Evolutionary conservation across 148 eudicot genomes (phyloP).

Genomic region (Chenopodium quinoa): DNA sequence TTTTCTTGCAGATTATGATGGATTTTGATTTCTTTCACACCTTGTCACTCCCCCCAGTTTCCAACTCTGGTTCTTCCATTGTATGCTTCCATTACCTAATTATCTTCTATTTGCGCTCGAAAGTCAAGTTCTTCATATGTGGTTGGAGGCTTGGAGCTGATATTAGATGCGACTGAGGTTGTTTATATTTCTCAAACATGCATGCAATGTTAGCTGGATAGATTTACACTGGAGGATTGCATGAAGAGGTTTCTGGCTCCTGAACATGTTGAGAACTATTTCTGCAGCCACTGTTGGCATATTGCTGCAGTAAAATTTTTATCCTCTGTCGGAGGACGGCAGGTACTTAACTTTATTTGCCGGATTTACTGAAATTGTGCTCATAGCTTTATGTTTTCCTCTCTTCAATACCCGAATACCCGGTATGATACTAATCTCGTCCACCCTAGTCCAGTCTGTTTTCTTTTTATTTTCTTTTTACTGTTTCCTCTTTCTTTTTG

Average conservation of each 20-base stretch:
- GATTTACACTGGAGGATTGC: slow-evolving; percentile 67
- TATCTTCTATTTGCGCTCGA: slow-evolving; percentile 4
- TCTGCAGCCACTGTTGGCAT: slow-evolving; percentile 91
- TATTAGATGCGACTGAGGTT: slow-evolving; percentile 21
- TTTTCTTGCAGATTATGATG: slow-evolving; percentile 65
- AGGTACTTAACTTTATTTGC: slow-evolving; percentile 41
- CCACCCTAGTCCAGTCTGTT: background rate
- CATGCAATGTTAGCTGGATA: slow-evolving; percentile 47
- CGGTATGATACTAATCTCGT: background rate
- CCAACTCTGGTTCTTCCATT: slow-evolving; percentile 29
- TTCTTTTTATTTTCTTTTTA: background rate
- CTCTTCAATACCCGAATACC: background rate
- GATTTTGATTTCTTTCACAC: slow-evolving; percentile 76
- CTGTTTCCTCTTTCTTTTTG: slow-evolving; percentile 7
- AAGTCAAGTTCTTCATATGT: background rate
- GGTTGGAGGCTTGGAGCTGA: slow-evolving; percentile 18
- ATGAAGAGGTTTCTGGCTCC: slow-evolving; percentile 59
- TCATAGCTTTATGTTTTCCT: background rate
- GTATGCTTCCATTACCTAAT: slow-evolving; percentile 39
- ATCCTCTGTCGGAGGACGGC: slow-evolving; percentile 40
- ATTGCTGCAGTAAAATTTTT: slow-evolving; percentile 63
- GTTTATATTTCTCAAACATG: slow-evolving; percentile 8
- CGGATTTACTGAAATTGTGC: background rate
- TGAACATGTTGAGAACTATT: slow-evolving; percentile 66
- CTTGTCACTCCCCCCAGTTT: slow-evolving; percentile 60